Evolutionary conservation across 441 rosid genomes (phyloP).

Genomic region (Corymbia calophylla): DNA sequence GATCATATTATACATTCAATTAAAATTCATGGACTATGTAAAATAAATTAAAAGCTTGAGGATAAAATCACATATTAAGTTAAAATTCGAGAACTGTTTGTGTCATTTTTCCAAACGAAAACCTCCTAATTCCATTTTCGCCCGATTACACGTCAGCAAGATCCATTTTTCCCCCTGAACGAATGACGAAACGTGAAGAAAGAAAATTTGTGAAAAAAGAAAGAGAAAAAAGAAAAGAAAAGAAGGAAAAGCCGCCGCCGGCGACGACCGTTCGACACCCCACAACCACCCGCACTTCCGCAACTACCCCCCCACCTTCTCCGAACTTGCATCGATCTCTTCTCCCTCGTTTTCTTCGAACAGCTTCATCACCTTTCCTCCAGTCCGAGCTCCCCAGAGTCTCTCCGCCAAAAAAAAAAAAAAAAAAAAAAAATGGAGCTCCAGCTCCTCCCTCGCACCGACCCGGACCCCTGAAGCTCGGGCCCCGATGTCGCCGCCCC

Average conservation of each 20-base stretch:
- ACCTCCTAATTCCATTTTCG: background rate
- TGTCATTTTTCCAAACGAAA: background rate
- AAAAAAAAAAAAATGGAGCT: background rate
- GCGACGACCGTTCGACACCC: background rate
- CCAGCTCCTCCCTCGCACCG: background rate
- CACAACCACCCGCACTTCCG: background rate
- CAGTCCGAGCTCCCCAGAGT: background rate
- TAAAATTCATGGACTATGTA: rapidly evolving
- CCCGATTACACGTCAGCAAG: background rate
- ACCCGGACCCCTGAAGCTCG: background rate
- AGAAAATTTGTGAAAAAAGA: background rate
- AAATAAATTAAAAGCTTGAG: too few species aligned
- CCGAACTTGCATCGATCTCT: background rate
- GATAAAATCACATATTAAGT: too few species aligned
- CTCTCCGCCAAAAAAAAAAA: too few species aligned
- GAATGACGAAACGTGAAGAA: background rate
- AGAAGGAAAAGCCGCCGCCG: background rate
- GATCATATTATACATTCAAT: too few species aligned
- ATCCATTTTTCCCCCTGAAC: background rate
- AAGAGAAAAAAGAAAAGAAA: background rate
- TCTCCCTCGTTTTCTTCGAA: background rate
- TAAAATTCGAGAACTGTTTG: rapidly evolving
- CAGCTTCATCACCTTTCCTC: background rate
- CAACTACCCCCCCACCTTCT: background rate
- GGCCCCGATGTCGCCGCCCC: background rate